Percentiles rank a stretch among this genome's conserved stretches.
phyloP scores from a whole-genome alignment of 1,284 basidiomycete genomes.

The Ustanciosporium gigantosporum region DNA sequence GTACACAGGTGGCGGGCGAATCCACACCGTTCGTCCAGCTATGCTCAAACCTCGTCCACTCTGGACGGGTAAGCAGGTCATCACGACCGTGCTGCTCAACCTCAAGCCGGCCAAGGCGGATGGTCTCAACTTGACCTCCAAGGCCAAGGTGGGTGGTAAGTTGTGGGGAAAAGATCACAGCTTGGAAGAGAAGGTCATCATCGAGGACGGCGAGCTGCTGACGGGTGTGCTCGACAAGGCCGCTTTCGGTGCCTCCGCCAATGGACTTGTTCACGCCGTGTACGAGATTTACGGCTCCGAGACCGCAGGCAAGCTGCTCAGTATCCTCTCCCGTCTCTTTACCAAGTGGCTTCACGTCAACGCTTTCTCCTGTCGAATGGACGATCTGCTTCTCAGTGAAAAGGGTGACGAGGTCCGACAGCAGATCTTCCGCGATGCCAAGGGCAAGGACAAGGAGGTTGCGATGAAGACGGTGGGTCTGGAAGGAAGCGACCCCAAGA shows the following conservation, averaged over 20 bases:
- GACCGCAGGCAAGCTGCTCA: slow-evolving; percentile 85
- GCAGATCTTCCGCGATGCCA: slow-evolving; percentile 72
- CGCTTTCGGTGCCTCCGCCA: slow-evolving; percentile 93
- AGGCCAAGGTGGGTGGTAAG: slow-evolving; percentile 81
- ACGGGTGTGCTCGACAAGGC: slow-evolving; percentile 93
- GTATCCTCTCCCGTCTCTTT: slow-evolving; percentile 88
- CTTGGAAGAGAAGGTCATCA: slow-evolving; percentile 81
- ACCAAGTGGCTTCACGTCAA: slow-evolving; percentile 96
- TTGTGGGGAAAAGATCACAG: slow-evolving; percentile 70
- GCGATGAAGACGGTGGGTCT: slow-evolving; percentile 72
- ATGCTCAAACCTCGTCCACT: slow-evolving; percentile 86
- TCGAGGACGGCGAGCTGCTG: slow-evolving; percentile 92
- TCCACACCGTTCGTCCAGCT: slow-evolving; percentile 84
- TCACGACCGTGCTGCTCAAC: slow-evolving; percentile 69
- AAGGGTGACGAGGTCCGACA: slow-evolving; percentile 76
- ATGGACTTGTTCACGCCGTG: slow-evolving; percentile 96
- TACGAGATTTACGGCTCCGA: slow-evolving; percentile 96
- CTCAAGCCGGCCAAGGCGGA: slow-evolving; percentile 80
- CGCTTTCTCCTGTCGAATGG: slow-evolving; percentile 98
- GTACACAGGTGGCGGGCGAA: slow-evolving; percentile 70
- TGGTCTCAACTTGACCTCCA: slow-evolving; percentile 83
- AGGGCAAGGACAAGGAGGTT: slow-evolving; percentile 78
- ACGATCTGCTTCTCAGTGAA: slow-evolving; percentile 87
- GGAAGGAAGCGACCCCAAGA: slow-evolving; percentile 50
- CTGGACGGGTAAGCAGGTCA: slow-evolving; percentile 99